phyloP scores from a whole-genome alignment of 768 basidiomycete species.

The Pholiota microspora region DNA sequence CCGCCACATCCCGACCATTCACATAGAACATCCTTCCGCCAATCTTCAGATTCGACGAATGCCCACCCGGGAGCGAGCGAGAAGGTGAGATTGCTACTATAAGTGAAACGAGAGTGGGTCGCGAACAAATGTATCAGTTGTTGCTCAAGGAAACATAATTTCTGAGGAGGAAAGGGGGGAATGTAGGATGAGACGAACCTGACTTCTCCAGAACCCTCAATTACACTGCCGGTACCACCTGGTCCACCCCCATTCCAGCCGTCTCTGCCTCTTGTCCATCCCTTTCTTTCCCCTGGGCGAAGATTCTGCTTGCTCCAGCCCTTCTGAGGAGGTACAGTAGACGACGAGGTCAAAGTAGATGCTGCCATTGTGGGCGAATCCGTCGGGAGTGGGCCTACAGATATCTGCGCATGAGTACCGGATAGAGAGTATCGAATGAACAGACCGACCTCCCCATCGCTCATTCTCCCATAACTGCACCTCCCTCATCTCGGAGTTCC shows the following conservation, averaged over 20 bases:
- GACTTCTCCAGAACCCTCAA: conserved; percentile 49
- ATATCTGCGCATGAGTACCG: not conserved
- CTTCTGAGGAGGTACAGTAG: conserved; percentile 10
- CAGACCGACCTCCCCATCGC: conserved; percentile 39
- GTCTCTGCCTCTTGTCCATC: conserved; percentile 73
- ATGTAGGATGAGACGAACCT: conserved; percentile 48
- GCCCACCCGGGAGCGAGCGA: conserved; percentile 72
- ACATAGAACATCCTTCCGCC: conserved; percentile 64
- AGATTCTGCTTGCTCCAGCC: conserved; percentile 47
- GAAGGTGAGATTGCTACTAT: conserved; percentile 78
- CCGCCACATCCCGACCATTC: conserved; percentile 48
- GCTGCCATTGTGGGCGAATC: conserved; percentile 6
- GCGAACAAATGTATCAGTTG: not conserved
- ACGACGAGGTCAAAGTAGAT: not conserved
- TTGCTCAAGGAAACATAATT: not conserved
- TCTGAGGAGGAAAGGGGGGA: not conserved
- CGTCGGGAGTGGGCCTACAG: conserved; percentile 7
- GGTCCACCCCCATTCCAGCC: conserved; percentile 62
- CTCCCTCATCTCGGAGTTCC: conserved; percentile 60
- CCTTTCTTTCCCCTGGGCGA: conserved; percentile 44
- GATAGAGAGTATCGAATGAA: not conserved
- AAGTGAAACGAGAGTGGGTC: conserved; percentile 1
- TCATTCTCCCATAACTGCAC: conserved; percentile 86
- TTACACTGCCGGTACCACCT: conserved; percentile 38
- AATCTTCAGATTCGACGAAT: conserved; percentile 76